Percentiles rank a stretch among this genome's conserved stretches.
phyloP scores from a whole-genome alignment of 2,329 filamentous ascomycete species.

The Ascosphaera apis region DNA sequence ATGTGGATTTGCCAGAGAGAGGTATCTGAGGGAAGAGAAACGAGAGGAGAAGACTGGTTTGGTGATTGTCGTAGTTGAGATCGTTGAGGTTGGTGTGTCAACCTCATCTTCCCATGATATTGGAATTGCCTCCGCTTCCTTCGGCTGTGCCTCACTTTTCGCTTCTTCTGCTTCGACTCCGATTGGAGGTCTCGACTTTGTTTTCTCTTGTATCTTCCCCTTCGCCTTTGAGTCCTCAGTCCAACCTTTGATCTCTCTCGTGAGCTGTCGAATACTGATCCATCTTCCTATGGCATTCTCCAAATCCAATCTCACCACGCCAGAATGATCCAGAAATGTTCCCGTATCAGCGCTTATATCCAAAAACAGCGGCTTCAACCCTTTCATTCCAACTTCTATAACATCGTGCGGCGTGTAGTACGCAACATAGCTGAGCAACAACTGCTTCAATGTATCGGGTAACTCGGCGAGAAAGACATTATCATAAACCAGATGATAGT shows the following conservation, averaged over 20 bases:
- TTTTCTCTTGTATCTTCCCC: background rate
- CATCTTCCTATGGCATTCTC: slow-evolving; percentile 25
- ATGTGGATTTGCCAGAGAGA: slow-evolving; percentile 34
- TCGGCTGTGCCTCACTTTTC: background rate
- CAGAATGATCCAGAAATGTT: slow-evolving; percentile 12
- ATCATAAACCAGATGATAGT: slow-evolving; percentile 32
- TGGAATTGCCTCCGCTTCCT: slow-evolving; percentile 9
- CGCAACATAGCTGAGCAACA: slow-evolving; percentile 33
- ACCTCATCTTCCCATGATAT: slow-evolving; percentile 19
- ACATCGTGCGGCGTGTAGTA: slow-evolving; percentile 23
- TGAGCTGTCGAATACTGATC: slow-evolving; percentile 26
- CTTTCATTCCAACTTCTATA: slow-evolving; percentile 17
- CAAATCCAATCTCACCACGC: slow-evolving; percentile 30
- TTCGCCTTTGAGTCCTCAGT: slow-evolving; percentile 4
- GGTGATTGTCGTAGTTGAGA: slow-evolving; percentile 4
- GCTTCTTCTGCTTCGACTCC: slow-evolving; percentile 1
- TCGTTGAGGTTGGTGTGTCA: slow-evolving; percentile 3
- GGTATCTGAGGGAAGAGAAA: slow-evolving; percentile 31
- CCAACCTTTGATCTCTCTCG: slow-evolving; percentile 18
- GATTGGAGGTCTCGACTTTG: too few species aligned
- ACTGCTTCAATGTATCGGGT: slow-evolving; percentile 27
- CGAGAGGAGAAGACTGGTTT: slow-evolving; percentile 11
- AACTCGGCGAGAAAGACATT: slow-evolving; percentile 29
- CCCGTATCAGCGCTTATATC: slow-evolving; percentile 3
- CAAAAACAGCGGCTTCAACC: slow-evolving; percentile 28